These are phyloP conservation scores for Myxozyma udenii DNA, from an alignment of 805 yeast species.

Conservation along the genomic window DNA sequence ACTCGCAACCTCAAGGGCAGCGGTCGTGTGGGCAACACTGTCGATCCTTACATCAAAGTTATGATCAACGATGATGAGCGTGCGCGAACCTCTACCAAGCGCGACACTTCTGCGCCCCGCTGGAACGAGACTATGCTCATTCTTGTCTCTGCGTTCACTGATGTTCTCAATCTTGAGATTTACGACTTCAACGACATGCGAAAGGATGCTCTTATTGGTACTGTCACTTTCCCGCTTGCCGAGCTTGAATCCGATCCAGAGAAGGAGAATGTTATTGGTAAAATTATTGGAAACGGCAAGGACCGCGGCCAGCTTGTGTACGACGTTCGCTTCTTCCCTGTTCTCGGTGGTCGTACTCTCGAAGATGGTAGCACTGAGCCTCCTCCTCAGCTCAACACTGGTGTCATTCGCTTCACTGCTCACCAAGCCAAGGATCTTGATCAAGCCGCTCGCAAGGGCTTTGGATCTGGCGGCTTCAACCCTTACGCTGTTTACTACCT, in stretches of 20 bases:
- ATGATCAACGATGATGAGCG: slow-evolving; percentile 47
- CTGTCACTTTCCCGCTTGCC: slow-evolving; percentile 69
- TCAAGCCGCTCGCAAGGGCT: slow-evolving; percentile 34
- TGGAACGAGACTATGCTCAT: slow-evolving; percentile 81
- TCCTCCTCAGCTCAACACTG: slow-evolving; percentile 91
- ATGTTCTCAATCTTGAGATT: slow-evolving; percentile 70
- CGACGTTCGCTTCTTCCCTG: slow-evolving; percentile 73
- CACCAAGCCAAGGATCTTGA: slow-evolving; percentile 58
- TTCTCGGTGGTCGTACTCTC: slow-evolving; percentile 49
- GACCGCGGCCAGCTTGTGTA: slow-evolving; percentile 72
- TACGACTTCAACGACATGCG: slow-evolving; percentile 76
- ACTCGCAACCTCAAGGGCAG: slow-evolving; percentile 71
- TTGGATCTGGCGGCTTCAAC: slow-evolving; percentile 51
- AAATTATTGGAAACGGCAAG: slow-evolving; percentile 76
- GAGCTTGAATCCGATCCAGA: slow-evolving; percentile 50
- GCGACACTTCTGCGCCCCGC: slow-evolving; percentile 66
- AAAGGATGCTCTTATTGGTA: slow-evolving; percentile 77
- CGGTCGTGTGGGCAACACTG: slow-evolving; percentile 66
- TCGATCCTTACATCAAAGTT: slow-evolving; percentile 84
- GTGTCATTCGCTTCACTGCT: slow-evolving; percentile 72
- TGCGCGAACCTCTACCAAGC: slow-evolving; percentile 66
- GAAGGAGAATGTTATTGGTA: slow-evolving; percentile 49
- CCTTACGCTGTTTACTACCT: slow-evolving; percentile 70
- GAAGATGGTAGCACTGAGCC: slow-evolving; percentile 82
- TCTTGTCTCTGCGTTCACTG: slow-evolving; percentile 70